These are phyloP conservation scores for Globisporangium sylvaticum DNA, from an alignment of 352 stramenopile species.

Conservation along the genomic window DNA sequence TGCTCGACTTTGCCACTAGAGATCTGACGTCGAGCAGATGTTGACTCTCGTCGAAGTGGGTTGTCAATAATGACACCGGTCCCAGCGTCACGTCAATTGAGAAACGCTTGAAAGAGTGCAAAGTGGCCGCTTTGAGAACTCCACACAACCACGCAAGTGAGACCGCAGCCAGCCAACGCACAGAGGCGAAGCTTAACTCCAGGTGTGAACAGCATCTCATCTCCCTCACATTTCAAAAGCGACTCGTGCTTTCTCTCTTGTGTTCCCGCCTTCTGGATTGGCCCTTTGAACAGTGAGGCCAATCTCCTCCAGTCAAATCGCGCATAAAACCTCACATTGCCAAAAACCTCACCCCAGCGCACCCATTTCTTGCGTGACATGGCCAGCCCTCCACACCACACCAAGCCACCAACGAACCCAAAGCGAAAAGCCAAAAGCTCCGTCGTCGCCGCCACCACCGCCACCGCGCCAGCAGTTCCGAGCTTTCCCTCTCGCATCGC, in stretches of 20 bases:
- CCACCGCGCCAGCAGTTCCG: conserved; percentile 13
- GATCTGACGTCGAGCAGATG: too few relatives aligned
- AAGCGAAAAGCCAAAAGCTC: conserved; percentile 1
- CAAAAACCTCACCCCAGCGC: conserved; percentile 7
- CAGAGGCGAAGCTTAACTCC: neutral
- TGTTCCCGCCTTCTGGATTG: too few relatives aligned
- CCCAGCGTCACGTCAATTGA: neutral
- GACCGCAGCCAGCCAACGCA: neutral
- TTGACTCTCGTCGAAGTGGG: too few relatives aligned
- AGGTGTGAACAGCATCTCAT: neutral
- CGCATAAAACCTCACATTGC: neutral
- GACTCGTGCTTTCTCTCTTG: neutral
- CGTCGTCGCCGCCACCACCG: conserved; percentile 4
- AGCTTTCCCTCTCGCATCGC: conserved; percentile 10
- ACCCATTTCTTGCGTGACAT: conserved; percentile 3
- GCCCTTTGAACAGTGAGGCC: neutral
- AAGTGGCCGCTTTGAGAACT: neutral
- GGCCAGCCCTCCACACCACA: too few relatives aligned
- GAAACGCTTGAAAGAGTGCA: neutral
- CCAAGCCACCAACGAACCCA: too few relatives aligned
- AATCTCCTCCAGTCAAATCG: conserved; percentile 12
- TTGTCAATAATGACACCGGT: neutral
- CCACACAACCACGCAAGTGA: too few relatives aligned
- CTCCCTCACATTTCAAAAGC: neutral
- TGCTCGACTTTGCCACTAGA: too few relatives aligned